Evolutionary conservation across 768 basidiomycete genomes (phyloP).

Genomic region (Leccinum truebloodii): DNA sequence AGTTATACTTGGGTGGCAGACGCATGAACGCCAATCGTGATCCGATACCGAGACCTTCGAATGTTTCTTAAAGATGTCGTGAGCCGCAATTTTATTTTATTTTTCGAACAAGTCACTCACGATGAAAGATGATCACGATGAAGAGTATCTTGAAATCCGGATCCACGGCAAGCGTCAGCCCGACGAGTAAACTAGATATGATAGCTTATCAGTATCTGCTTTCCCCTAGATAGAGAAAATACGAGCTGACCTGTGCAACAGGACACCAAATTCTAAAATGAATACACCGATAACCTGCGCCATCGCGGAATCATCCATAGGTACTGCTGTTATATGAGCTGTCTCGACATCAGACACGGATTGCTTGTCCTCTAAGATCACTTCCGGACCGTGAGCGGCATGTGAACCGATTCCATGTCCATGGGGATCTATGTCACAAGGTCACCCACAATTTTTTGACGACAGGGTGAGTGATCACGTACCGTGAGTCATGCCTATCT

Average conservation of each 20-base stretch:
- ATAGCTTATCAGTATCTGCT: not conserved
- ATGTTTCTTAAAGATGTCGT: constrained; percentile 60
- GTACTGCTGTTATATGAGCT: constrained; percentile 2
- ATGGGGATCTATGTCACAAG: constrained; percentile 57
- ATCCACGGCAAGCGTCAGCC: constrained; percentile 91
- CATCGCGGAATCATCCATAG: constrained; percentile 43
- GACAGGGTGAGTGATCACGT: constrained; percentile 13
- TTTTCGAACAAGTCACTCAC: constrained; percentile 47
- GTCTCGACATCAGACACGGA: constrained; percentile 31
- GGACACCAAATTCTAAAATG: constrained; percentile 92
- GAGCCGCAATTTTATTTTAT: not conserved
- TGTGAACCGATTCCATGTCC: constrained; percentile 62
- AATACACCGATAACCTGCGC: constrained; percentile 86
- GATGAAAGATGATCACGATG: constrained; percentile 88
- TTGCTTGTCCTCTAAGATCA: constrained; percentile 12
- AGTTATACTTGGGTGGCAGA: constrained; percentile 54
- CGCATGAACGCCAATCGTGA: constrained; percentile 81
- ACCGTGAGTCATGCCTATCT: constrained; percentile 67
- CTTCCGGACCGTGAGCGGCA: constrained; percentile 73
- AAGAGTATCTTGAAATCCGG: constrained; percentile 81
- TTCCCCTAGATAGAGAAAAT: not conserved
- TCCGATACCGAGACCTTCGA: constrained; percentile 93
- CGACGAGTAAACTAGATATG: constrained; percentile 68
- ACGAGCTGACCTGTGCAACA: constrained; percentile 66
- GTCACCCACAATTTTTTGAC: not conserved